Percentiles rank a stretch among this genome's conserved stretches.
phyloP scores from a whole-genome alignment of 2,329 filamentous ascomycete genomes.

The Alternaria alternata region DNA sequence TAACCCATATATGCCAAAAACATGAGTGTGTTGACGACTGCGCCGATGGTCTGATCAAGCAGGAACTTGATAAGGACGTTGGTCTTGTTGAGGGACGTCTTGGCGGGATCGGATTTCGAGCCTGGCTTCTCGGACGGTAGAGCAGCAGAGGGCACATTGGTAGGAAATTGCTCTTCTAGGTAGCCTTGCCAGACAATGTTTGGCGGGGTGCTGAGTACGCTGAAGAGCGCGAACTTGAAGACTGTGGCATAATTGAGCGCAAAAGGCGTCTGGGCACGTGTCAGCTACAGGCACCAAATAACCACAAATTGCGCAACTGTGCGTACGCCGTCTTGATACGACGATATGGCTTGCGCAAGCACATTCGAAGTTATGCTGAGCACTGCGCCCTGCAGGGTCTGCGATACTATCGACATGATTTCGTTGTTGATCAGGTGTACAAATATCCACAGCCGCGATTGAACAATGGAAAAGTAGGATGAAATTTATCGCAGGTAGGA shows the following conservation, averaged over 20 bases:
- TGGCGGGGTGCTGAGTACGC: constrained; percentile 75
- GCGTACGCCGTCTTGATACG: constrained; percentile 67
- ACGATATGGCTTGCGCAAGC: constrained; percentile 73
- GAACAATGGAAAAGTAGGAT: background rate
- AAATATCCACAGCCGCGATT: background rate
- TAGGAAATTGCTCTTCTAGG: constrained; percentile 78
- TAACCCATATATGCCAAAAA: constrained; percentile 69
- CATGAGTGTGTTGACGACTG: constrained; percentile 69
- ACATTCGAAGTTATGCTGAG: constrained; percentile 75
- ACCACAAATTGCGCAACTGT: background rate
- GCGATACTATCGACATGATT: constrained; percentile 46
- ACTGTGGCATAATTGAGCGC: constrained; percentile 72
- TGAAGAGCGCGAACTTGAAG: constrained; percentile 79
- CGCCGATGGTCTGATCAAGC: constrained; percentile 74
- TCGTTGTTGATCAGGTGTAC: background rate
- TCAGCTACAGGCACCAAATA: constrained; percentile 13
- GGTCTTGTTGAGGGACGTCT: constrained; percentile 58
- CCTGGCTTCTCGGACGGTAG: constrained; percentile 39
- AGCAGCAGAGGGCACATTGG: constrained; percentile 51
- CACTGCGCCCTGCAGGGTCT: constrained; percentile 67
- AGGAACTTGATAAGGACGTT: constrained; percentile 74
- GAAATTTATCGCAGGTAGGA: background rate
- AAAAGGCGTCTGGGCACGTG: constrained; percentile 61
- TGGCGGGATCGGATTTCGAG: constrained; percentile 37
- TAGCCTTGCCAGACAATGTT: constrained; percentile 89